phyloP scores from a whole-genome alignment of 352 stramenopile species.

The Pythium monospermum region DNA sequence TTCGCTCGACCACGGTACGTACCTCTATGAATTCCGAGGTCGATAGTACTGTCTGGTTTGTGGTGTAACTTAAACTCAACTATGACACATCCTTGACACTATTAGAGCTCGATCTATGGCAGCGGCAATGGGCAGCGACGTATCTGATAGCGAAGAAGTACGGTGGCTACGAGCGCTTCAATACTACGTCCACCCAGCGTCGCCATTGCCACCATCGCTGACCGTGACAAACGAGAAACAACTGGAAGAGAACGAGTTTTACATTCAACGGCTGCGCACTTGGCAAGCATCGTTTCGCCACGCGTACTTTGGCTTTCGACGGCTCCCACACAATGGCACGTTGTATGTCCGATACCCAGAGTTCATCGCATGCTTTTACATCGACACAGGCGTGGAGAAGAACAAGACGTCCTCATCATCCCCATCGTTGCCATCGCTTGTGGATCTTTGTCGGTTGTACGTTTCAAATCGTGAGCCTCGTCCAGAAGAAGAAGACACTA shows the following conservation, averaged over 20 bases:
- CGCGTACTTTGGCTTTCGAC: conserved; percentile 60
- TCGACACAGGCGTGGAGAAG: conserved; percentile 11
- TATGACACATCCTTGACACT: no score
- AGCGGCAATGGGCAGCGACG: conserved; percentile 22
- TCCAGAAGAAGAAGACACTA: background rate
- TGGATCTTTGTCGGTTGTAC: conserved; percentile 30
- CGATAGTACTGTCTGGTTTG: background rate
- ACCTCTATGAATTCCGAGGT: background rate
- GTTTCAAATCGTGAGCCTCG: background rate
- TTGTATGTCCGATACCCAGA: conserved; percentile 65
- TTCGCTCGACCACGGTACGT: conserved; percentile 54
- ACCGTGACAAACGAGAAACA: conserved; percentile 48
- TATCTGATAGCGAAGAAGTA: conserved; percentile 21
- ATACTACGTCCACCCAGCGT: conserved; percentile 63
- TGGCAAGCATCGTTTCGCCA: conserved; percentile 72
- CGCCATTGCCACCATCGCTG: conserved; percentile 44
- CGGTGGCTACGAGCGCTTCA: conserved; percentile 59
- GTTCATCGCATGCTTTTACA: conserved; percentile 57
- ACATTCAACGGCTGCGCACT: conserved; percentile 41
- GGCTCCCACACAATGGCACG: background rate
- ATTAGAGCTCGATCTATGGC: conserved; percentile 10
- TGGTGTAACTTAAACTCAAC: no score
- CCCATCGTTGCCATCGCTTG: no score
- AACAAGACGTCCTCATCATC: no score
- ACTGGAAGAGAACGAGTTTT: conserved; percentile 36